Evolutionary conservation across 2,329 filamentous ascomycete species (phyloP).

Genomic region (Aaosphaeria arxii): DNA sequence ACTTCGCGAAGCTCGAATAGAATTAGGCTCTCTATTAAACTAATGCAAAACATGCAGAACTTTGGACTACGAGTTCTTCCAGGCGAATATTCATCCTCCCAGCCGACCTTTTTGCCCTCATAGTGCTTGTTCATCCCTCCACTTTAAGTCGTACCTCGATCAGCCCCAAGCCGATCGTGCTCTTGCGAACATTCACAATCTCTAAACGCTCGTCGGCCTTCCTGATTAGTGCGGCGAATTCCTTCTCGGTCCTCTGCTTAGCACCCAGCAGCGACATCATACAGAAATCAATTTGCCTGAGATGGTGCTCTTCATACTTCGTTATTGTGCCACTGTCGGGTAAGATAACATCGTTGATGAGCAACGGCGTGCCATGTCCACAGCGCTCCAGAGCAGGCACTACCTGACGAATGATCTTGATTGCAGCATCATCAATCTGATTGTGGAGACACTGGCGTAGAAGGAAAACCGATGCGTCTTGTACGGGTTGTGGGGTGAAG

Average conservation of each 20-base stretch:
- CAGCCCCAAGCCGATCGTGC: neutral
- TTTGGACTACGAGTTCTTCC: too few species aligned
- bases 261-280: conserved; percentile 18
- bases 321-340: conserved; percentile 12
- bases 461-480: conserved; percentile 29
- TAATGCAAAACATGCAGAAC: too few species aligned
- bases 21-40: too few species aligned
- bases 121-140: too few species aligned
- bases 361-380: conserved; percentile 18
- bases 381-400: conserved; percentile 32
- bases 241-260: conserved; percentile 1
- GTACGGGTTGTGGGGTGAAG: conserved; percentile 31
- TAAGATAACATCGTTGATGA: conserved; percentile 35
- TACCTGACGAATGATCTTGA: conserved; percentile 33
- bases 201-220: neutral
- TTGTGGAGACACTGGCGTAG: conserved; percentile 41
- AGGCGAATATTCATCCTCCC: too few species aligned
- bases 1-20: too few species aligned
- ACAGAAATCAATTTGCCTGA: conserved; percentile 19
- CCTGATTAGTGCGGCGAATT: conserved; percentile 1
- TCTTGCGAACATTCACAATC: neutral
- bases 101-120: too few species aligned
- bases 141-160: neutral
- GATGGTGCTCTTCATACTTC: conserved; percentile 8
- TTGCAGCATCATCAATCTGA: conserved; percentile 36